Base-by-base conservation (phyloP, 1,139 yeast genomes). In the Taphrina betulina region DNA sequence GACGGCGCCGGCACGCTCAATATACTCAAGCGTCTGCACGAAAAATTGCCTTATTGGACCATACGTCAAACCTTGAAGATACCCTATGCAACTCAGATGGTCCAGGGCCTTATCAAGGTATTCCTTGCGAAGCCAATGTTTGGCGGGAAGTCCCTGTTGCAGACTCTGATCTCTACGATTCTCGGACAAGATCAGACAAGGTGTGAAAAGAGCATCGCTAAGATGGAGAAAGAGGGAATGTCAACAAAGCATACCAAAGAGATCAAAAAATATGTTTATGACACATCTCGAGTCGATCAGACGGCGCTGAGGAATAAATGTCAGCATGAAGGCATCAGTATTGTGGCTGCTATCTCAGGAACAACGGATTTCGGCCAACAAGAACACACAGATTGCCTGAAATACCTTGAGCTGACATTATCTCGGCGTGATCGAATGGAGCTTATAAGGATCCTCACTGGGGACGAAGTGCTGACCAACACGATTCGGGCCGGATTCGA, bases 1-100 rank as follows among this genome's bases (percentile, higher is more conserved):
- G 52, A 44, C 22, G 57, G 48, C 7, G 33, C 57, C 5, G 48
- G 37, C 16, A 52, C 57, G 10, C 42, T 53, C 20, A 44, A 35
- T 19, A 31, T 57, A 20, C 37, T 57, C 19, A 46, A 46, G n/a
- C 26, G 59, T 3, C 22, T 57, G 26, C 53, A 53, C 35, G 53
- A 33, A n/a, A 53, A 48, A 22, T 20, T 57, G 28, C 59, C 59
- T 1, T 57, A 53, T 40, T 57, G 54, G 45, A 31, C 48, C 17
- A 37, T 53, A 4, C 53, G 59, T 7, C 59, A 57, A 16, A 44
- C 53, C 8, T 38, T 57, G 19, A 53, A 53, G 35, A 50, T 57
- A 5, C 57, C 56, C 8, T 51, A 57, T 23, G 59, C 51, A 2
- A 48, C 57, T 3, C 41, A 28, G 33, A 52, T 57, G 51, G 48